A percentile compares a stretch with the other conserved stretches of the same genome.
These are phyloP conservation scores for Limnomonas spitsbergensis DNA, from an alignment of 139 green algal genomes.

Conservation along the genomic window DNA sequence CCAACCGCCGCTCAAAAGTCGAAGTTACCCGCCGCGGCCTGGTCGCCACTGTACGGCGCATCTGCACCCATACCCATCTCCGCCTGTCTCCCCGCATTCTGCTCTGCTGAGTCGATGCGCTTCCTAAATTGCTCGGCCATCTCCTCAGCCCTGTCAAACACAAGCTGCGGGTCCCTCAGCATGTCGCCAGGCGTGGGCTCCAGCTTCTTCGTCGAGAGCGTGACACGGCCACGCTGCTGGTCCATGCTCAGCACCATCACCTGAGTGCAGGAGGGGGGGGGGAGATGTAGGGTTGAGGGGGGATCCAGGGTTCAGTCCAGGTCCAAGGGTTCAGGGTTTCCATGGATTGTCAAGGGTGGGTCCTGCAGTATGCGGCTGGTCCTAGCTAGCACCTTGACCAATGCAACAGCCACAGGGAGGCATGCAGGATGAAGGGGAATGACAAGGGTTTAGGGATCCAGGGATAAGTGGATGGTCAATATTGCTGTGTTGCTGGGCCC, in stretches of 20 bases:
- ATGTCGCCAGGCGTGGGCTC: constrained; percentile 75
- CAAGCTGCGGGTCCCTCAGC: constrained; percentile 83
- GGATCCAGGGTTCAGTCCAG: not conserved
- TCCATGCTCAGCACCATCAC: constrained; percentile 18
- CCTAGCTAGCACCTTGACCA: not conserved
- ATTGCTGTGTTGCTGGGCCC: too few species aligned
- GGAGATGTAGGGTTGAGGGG: not conserved
- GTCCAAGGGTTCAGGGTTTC: too few species aligned
- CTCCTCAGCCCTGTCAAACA: constrained; percentile 94
- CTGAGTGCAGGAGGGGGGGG: not conserved
- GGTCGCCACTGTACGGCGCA: not conserved
- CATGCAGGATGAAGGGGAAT: too few species aligned
- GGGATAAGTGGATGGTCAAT: too few species aligned
- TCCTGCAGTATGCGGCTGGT: too few species aligned
- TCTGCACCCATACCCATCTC: not conserved
- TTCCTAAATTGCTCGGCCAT: constrained; percentile 83
- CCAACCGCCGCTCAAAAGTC: not conserved
- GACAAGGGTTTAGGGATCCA: too few species aligned
- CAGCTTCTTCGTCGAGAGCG: constrained; percentile 18
- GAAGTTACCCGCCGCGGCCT: not conserved
- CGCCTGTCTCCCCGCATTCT: not conserved
- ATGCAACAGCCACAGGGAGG: too few species aligned
- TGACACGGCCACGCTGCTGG: not conserved
- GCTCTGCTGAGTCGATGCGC: constrained; percentile 23
- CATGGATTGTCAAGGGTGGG: too few species aligned